Conservation (phyloP, 1,139 yeast species). For the Magnusiomyces paraingens region DNA sequence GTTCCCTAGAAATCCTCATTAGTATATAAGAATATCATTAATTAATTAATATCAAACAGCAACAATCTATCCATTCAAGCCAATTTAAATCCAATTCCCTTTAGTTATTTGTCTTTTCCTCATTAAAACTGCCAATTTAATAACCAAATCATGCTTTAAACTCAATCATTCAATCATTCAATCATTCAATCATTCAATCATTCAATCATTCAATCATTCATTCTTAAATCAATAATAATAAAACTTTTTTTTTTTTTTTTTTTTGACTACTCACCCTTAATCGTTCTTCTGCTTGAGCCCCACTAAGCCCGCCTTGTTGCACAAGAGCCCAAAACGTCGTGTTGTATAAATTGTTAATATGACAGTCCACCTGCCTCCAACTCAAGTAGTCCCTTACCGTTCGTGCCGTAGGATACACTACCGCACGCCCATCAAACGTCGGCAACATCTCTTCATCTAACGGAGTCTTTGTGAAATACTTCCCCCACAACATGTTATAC, state of each 20-base stretch:
- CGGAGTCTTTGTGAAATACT: conserved; percentile 45
- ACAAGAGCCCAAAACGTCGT: conserved; percentile 91
- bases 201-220: too few relatives aligned
- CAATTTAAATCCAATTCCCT: too few relatives aligned
- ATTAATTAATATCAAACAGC: too few relatives aligned
- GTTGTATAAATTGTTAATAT: conserved; percentile 87
- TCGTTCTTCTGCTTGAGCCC: conserved; percentile 70
- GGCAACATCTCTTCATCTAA: conserved; percentile 49
- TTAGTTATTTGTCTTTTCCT: background rate
- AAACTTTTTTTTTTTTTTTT: conserved; percentile 14
- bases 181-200: conserved; percentile 13
- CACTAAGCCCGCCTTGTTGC: conserved; percentile 56
- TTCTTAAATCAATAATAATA: too few relatives aligned
- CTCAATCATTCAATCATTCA: background rate
- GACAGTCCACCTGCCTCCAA: conserved; percentile 98
- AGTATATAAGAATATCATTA: background rate
- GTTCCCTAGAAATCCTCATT: conserved; percentile 45
- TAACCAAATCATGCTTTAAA: too few relatives aligned
- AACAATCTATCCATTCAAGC: too few relatives aligned
- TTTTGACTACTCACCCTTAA: conserved; percentile 35
- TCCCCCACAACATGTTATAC: conserved; percentile 63
- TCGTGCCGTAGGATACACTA: conserved; percentile 62
- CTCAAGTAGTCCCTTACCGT: conserved; percentile 72
- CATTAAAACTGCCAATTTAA: background rate
- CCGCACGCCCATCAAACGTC: conserved; percentile 87